Base-by-base conservation (phyloP, 148 eudicot species). In the Vaccinium macrocarpon region DNA sequence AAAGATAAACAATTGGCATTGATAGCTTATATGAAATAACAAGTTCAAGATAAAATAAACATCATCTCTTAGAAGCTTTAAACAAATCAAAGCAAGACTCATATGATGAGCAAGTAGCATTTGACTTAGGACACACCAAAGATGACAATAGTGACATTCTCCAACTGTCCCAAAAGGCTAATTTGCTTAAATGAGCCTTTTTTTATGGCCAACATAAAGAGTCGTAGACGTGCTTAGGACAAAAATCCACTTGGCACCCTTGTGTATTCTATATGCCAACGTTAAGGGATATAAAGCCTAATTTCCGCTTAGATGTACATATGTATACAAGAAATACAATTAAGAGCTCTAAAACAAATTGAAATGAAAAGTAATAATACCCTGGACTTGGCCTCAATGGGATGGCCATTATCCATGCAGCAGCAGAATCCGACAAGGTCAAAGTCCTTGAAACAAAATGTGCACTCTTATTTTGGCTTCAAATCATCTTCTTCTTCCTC, bases 181-280 rank as follows among this genome's bases (percentile, higher is more conserved):
- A 35, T 35, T 35, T 97, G 99, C 91, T 97, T 96, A 86, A 97
- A 97, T 23, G 90, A 88, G 66, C 99, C 99, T 90, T 97, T 97
- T 83, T 87, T 97, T 97, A 86, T 93, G 92, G 66, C 97, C 96
- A 82, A 94, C 94, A 81, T 97, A 95, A 83, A 97, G 88, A 51
- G 82, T 86, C 90, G 89, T 95, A 16, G 99, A 93, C 7, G 98
- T 91, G 86, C 99, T 97, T 73, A 97, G 91, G 81, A 97, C 99
- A 88, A 97, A 97, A 72, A 97, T 97, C 98, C 99, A 97, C 86
- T 97, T 97, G 78, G 88, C 87, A 84, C 85, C 91, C 77, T 91
- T 83, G 68, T 94, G 90, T 35, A 35, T 35, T 35, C 38, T 35
- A 2, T 35, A 35, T 35, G 38, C 38, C 38, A 35, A 35, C 0